A percentile compares a stretch with the other conserved stretches of the same genome.
Evolutionary conservation across 139 green algal species (phyloP).

Genomic region (Choricystis sp.): DNA sequence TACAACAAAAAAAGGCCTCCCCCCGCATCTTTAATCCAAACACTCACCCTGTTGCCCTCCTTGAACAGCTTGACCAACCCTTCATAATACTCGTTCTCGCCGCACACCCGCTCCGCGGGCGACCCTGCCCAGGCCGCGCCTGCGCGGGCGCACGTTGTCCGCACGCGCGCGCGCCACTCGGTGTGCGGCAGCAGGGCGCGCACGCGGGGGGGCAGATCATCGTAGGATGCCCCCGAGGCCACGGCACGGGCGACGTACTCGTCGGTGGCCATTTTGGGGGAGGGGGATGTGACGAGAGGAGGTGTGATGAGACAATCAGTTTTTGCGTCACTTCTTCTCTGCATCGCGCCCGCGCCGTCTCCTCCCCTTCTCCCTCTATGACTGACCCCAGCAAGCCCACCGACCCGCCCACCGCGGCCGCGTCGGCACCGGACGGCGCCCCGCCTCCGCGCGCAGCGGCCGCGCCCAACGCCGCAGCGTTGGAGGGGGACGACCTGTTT

Average conservation of each 20-base stretch:
- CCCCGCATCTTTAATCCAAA: too few species aligned
- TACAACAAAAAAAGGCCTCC: too few species aligned
- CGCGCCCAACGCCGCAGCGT: neutral
- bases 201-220: neutral
- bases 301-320: too few species aligned
- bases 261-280: neutral
- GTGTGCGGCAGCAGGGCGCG: neutral
- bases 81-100: neutral
- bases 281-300: too few species aligned
- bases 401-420: neutral
- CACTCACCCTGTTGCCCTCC: too few species aligned
- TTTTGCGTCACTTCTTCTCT: neutral
- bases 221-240: neutral
- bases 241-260: neutral
- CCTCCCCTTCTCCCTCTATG: too few species aligned
- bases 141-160: neutral
- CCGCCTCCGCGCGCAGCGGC: too few species aligned
- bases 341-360: neutral
- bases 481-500: neutral
- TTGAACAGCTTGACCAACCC: neutral
- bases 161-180: neutral
- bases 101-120: neutral
- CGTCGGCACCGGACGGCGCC: neutral
- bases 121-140: neutral
- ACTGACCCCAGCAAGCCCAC: too few species aligned